Base-by-base conservation (phyloP, 1,284 basidiomycete genomes). In the Microbotryomycetes sp. region DNA sequence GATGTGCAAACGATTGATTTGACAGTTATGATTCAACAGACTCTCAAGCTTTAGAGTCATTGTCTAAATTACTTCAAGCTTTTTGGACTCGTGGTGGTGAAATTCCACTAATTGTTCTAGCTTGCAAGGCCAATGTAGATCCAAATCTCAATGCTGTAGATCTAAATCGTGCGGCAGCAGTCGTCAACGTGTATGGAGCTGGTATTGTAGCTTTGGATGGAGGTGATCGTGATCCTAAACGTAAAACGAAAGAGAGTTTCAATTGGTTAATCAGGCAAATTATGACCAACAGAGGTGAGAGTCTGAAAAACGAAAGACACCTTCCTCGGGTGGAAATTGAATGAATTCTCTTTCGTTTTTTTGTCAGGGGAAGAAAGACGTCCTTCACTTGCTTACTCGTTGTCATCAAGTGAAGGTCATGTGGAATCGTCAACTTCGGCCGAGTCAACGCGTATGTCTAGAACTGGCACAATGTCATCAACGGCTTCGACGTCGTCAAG, bases 141-240 rank as follows among this genome's bases (percentile, higher is more conserved):
- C 58, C 26, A 12, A 50, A 42, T 2, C 29, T 45, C 15, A 58
- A 62, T 47, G 67, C 62, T 16, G 60, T 56, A n/a, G 68, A 71
- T 50, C 71, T 69, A 12, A 54, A 59, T 29, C 64, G 66, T 23
- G 71, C 70, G 0, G 68, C 73, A 2, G 63, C 64, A 23, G 56
- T 72, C 1, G 72, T 70, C 56, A 72, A 71, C 54, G 63, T 70
- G 5, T 73, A 71, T 45, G 68, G 71, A 2, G 67, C 70, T 28
- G 73, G 73, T 6, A 66, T 74, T 45, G 71, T 74, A 9, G 64
- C 67, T 48, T 67, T 74, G 26, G 73, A 74, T 47, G 73, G 73
- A 1, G 73, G 73, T 1, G 19, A 68, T 1, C 70, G 70, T 15
- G 73, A 74, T 36, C 58, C 67, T 7, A 49, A 58, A 45, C 57